Percentiles rank a stretch among this genome's conserved stretches.
These are phyloP conservation scores for Russula abietina DNA, from an alignment of 768 basidiomycete genomes.

Conservation along the genomic window DNA sequence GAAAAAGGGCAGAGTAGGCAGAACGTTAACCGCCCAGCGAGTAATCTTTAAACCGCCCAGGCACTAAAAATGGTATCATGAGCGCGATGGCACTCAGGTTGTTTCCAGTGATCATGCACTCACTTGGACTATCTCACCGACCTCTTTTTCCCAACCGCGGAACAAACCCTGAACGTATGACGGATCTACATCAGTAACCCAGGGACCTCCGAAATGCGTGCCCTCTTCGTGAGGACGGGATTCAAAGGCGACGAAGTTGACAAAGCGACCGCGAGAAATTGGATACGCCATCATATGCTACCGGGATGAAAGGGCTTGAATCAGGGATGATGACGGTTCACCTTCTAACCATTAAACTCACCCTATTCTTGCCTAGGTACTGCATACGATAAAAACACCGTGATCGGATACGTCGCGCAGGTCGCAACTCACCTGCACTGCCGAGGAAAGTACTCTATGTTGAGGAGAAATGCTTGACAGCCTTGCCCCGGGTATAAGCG, in stretches of 20 bases:
- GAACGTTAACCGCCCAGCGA: constrained; percentile 60
- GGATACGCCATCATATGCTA: constrained; percentile 62
- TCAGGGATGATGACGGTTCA: not conserved
- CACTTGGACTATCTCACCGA: constrained; percentile 45
- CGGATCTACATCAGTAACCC: constrained; percentile 12
- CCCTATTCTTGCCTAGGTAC: constrained; percentile 46
- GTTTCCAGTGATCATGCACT: constrained; percentile 17
- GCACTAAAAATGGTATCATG: not conserved
- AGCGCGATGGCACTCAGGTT: not conserved
- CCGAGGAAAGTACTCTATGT: constrained; percentile 43
- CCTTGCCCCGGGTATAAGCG: constrained; percentile 49
- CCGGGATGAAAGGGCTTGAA: not conserved
- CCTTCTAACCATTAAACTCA: constrained; percentile 35
- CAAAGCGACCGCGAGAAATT: constrained; percentile 47
- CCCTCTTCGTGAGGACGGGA: constrained; percentile 10
- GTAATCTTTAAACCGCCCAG: constrained; percentile 24
- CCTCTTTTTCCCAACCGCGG: constrained; percentile 16
- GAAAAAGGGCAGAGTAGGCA: constrained; percentile 46
- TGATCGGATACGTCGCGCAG: not conserved
- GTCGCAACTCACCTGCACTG: constrained; percentile 41
- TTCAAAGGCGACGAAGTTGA: constrained; percentile 39
- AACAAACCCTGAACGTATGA: constrained; percentile 2
- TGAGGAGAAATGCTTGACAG: constrained; percentile 39
- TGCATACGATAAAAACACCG: constrained; percentile 27
- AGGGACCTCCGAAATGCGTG: not conserved